Base-by-base conservation (phyloP, 2,329 filamentous ascomycete genomes). In the Daldinia eschscholtzii region DNA sequence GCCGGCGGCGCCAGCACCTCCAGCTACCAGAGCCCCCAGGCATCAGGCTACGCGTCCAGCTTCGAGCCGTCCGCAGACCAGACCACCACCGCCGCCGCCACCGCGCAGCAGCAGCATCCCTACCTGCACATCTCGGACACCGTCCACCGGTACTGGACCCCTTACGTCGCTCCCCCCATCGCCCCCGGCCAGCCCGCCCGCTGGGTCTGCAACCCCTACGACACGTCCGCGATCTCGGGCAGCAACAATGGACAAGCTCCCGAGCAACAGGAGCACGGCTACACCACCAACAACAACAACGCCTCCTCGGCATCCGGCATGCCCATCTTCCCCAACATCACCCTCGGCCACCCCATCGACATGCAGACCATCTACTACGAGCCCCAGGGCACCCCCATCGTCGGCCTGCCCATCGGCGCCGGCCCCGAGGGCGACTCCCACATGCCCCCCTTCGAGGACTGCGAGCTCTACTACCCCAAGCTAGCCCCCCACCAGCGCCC, bases 331-430 rank as follows among this genome's bases (percentile, higher is more conserved):
- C 46, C 26, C 12, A 33, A n/a, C 46, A 7, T 26, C 23, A 52
- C 6, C 23, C 30, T n/a, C 13, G 26, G 28, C 15, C 26, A 52
- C 28, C 69, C 74, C 1, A 30, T 73, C 12, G 75, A 76, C 53
- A 48, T 72, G 42, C 74, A 76, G 61, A 70, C 72, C 0, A 44
- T 67, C 9, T 68, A 65, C 55, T 75, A 70, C 65, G 12, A 69
- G 42, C 39, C 39, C 2, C 28, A 57, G 0, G 53, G 65, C 4
- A 50, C 65, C 10, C 75, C 79, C 0, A 68, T 81, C 28, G 78
- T 76, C 6, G 81, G 81, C 1, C 75, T 82, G 1, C 82, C 82
- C 20, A 72, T 83, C 18, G 82, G 81, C 26, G 81, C 81, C 20
- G 82, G 82, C 0, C 81, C 82, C 6, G 82, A 83, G 70, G 80